These are phyloP conservation scores for Trichocladium antarcticum DNA, from an alignment of 495 filamentous ascomycete genomes.

Conservation along the genomic window DNA sequence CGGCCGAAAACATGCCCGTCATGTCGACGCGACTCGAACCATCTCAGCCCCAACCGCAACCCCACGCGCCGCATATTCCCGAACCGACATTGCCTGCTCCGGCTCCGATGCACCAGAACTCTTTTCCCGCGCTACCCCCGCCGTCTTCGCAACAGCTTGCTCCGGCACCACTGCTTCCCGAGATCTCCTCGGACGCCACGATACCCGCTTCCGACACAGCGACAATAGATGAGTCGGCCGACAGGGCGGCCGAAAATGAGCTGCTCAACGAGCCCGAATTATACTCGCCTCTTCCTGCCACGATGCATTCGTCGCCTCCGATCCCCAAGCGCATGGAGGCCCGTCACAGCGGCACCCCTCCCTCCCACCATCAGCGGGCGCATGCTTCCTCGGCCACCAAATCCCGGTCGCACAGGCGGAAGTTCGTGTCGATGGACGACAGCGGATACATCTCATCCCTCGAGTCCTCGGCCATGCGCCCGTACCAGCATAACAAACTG, in stretches of 20 bases:
- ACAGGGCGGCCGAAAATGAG: conserved; percentile 38
- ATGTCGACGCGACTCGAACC: conserved; percentile 39
- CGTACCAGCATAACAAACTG: conserved; percentile 48
- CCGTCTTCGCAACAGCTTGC: conserved; percentile 17
- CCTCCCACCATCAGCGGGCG: conserved; percentile 51
- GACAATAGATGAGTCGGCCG: conserved; percentile 47
- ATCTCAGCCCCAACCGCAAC: conserved; percentile 12
- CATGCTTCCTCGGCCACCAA: conserved; percentile 45
- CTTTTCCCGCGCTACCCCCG: conserved; percentile 28
- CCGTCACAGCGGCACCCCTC: conserved; percentile 60
- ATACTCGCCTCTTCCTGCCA: conserved; percentile 44
- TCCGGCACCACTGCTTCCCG: conserved; percentile 28
- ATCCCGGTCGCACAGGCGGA: conserved; percentile 56
- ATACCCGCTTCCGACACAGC: conserved; percentile 74
- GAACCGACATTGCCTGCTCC: conserved; percentile 25
- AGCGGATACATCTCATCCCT: conserved; percentile 96
- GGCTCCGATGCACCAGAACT: conserved; percentile 16
- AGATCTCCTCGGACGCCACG: conserved; percentile 90
- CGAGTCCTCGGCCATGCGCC: conserved; percentile 82
- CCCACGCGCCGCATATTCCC: conserved; percentile 9
- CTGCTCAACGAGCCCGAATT: conserved; percentile 47
- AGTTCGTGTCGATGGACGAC: conserved; percentile 69
- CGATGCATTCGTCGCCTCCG: conserved; percentile 80
- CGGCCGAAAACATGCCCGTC: conserved; percentile 38
- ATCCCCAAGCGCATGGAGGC: conserved; percentile 51